phyloP scores from a whole-genome alignment of 2,329 filamentous ascomycete species.

The Venturiaceae sp. region DNA sequence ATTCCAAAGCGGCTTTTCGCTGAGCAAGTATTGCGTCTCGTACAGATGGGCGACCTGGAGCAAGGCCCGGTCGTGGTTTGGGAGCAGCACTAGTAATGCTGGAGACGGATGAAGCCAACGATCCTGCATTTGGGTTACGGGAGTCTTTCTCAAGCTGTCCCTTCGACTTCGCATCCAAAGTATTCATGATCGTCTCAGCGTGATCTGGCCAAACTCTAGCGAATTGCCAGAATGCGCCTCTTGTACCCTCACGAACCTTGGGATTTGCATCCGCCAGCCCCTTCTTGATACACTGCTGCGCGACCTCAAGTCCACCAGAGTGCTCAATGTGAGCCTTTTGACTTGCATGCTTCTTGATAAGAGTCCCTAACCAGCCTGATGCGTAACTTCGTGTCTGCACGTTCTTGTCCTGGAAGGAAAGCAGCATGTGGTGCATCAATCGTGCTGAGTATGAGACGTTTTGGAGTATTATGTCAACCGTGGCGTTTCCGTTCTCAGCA shows the following conservation, averaged over 20 bases:
- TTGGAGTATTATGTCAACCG: conserved; percentile 71
- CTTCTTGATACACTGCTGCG: conserved; percentile 84
- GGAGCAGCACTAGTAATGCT: conserved; percentile 24
- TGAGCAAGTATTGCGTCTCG: conserved; percentile 79
- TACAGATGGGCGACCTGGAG: conserved; percentile 44
- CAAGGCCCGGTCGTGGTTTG: conserved; percentile 32
- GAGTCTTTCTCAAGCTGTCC: conserved; percentile 74
- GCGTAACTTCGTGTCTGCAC: conserved; percentile 74
- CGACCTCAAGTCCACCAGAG: conserved; percentile 67
- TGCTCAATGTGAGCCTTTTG: conserved; percentile 82
- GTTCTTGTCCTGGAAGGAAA: conserved; percentile 86
- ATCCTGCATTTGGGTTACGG: conserved; percentile 58
- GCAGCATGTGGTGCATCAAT: conserved; percentile 76
- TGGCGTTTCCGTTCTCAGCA: conserved; percentile 70
- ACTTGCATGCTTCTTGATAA: conserved; percentile 65
- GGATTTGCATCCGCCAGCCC: conserved; percentile 85
- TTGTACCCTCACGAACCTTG: conserved; percentile 76
- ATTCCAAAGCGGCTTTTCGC: conserved; percentile 47
- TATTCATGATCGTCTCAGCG: conserved; percentile 61
- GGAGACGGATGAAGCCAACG: conserved; percentile 40
- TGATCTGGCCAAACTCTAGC: conserved; percentile 65
- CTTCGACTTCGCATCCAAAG: conserved; percentile 69
- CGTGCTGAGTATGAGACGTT: conserved; percentile 71
- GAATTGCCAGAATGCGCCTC: conserved; percentile 80
- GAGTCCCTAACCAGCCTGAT: conserved; percentile 71